Conservation (phyloP, 2,329 filamentous ascomycete genomes). For the Venturia carpophila region DNA sequence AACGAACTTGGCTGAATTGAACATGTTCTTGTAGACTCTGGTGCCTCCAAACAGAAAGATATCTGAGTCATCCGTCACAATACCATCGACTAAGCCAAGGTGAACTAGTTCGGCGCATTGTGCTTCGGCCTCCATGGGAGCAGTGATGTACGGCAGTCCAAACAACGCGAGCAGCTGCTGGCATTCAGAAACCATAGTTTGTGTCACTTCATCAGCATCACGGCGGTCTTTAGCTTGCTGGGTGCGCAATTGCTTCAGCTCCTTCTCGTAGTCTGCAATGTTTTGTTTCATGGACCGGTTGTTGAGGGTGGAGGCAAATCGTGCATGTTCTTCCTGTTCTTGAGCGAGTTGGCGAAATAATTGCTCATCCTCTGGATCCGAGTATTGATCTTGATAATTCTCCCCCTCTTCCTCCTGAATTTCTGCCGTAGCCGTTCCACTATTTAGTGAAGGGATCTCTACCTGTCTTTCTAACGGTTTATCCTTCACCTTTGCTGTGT, state of each 20-base stretch:
- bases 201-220: conserved; percentile 93
- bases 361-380: conserved; percentile 87
- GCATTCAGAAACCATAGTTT: conserved; percentile 92
- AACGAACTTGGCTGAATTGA: conserved; percentile 95
- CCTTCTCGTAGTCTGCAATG: conserved; percentile 72
- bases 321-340: conserved; percentile 88
- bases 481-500: background rate
- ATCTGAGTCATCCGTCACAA: conserved; percentile 95
- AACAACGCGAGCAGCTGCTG: conserved; percentile 85
- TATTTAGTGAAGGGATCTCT: background rate
- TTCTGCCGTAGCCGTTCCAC: background rate
- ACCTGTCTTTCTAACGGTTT: background rate
- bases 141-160: conserved; percentile 91
- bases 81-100: conserved; percentile 86
- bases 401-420: background rate
- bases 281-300: conserved; percentile 63
- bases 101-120: conserved; percentile 88
- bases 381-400: conserved; percentile 36
- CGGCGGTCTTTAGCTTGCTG: conserved; percentile 95
- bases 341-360: conserved; percentile 76
- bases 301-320: conserved; percentile 84
- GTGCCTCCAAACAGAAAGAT: conserved; percentile 96
- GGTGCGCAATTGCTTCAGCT: conserved; percentile 76
- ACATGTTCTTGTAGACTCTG: conserved; percentile 98
- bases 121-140: conserved; percentile 97